Conservation (phyloP, 2,329 filamentous ascomycete species). For the Clonostachys rhizophaga region DNA sequence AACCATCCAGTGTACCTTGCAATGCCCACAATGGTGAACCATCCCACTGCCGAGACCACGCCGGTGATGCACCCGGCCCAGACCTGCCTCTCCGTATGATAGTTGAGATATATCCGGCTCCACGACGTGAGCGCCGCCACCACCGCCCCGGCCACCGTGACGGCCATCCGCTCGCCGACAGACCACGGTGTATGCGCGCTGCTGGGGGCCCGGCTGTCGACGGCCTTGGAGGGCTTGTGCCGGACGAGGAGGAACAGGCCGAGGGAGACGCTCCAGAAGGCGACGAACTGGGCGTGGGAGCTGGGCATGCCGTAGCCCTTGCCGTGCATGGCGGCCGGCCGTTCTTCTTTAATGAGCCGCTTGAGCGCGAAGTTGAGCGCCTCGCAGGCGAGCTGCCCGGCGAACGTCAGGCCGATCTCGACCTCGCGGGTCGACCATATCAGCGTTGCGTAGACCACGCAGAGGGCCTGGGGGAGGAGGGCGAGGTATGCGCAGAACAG, state of each 20-base stretch:
- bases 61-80: constrained; percentile 74
- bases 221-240: constrained; percentile 53
- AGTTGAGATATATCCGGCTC: constrained; percentile 86
- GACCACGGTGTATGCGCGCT: constrained; percentile 44
- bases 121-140: constrained; percentile 68
- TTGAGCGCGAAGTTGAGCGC: constrained; percentile 87
- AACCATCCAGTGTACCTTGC: constrained; percentile 66
- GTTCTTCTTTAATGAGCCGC: constrained; percentile 85
- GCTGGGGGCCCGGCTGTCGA: not conserved
- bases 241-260: constrained; percentile 80
- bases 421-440: constrained; percentile 88
- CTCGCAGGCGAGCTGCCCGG: constrained; percentile 88
- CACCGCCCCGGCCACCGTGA: constrained; percentile 49
- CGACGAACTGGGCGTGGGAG: constrained; percentile 91
- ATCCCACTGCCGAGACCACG: constrained; percentile 62
- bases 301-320: constrained; percentile 97
- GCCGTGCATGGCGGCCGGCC: constrained; percentile 76
- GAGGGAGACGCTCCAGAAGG: constrained; percentile 84
- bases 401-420: constrained; percentile 86
- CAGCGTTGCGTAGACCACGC: constrained; percentile 83
- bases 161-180: constrained; percentile 51
- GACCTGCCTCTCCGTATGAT: constrained; percentile 87
- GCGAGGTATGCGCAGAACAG: constrained; percentile 91
- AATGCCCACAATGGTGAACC: constrained; percentile 71
- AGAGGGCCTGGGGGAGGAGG: constrained; percentile 86